A percentile compares a stretch with the other conserved stretches of the same genome.
Evolutionary conservation across 2,329 filamentous ascomycete species (phyloP).

Genomic region (Beauveria rudraprayagi): DNA sequence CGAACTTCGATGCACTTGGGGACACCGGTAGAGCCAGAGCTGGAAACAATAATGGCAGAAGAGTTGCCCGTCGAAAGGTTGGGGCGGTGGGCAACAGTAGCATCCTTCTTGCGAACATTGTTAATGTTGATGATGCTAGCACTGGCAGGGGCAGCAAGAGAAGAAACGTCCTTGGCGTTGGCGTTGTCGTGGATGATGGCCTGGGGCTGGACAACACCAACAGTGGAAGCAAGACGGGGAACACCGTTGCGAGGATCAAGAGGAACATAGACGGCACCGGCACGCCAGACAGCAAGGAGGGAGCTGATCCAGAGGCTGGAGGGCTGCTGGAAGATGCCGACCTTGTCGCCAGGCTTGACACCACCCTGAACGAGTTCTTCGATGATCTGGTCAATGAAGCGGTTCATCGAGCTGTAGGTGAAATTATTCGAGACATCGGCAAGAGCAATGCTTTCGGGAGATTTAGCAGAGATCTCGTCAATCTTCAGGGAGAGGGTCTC

Average conservation of each 20-base stretch:
- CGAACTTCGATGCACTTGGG: slow-evolving; percentile 34
- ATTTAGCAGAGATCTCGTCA: not conserved
- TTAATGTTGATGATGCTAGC: slow-evolving; percentile 7
- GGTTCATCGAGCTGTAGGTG: slow-evolving; percentile 5
- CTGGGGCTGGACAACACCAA: slow-evolving; percentile 19
- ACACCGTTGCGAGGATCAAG: slow-evolving; percentile 26
- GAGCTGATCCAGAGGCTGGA: slow-evolving; percentile 30
- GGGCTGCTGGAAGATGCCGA: slow-evolving; percentile 13
- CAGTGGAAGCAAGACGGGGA: slow-evolving; percentile 9
- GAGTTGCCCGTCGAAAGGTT: slow-evolving; percentile 11
- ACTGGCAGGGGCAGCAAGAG: slow-evolving; percentile 2
- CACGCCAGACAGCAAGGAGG: slow-evolving; percentile 31
- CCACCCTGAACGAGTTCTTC: slow-evolving; percentile 9
- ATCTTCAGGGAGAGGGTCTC: slow-evolving; percentile 9
- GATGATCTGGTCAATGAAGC: slow-evolving; percentile 6
- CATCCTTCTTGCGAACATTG: not conserved
- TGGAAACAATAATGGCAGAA: slow-evolving; percentile 26
- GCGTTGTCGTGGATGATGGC: slow-evolving; percentile 16
- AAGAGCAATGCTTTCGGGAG: not conserved
- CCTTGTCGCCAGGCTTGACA: slow-evolving; percentile 16
- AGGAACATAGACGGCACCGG: slow-evolving; percentile 32
- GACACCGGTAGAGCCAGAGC: slow-evolving; percentile 23
- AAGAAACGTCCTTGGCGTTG: slow-evolving; percentile 10
- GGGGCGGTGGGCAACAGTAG: not conserved
- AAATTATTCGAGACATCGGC: slow-evolving; percentile 2